phyloP scores from a whole-genome alignment of 2,329 filamentous ascomycete genomes.

The Apiospora saccharicola region DNA sequence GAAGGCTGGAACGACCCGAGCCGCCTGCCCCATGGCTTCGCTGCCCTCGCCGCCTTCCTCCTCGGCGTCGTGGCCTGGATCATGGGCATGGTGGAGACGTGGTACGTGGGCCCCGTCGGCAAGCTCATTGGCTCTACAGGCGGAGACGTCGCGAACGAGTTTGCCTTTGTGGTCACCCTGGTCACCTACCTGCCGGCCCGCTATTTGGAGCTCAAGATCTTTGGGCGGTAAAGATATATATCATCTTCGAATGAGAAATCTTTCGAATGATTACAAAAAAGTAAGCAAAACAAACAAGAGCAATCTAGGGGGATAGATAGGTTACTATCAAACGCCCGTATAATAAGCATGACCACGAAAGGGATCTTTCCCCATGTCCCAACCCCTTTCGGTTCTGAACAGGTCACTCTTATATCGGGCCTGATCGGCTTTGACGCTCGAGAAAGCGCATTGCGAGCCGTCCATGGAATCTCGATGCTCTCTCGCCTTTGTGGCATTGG shows the following conservation, averaged over 20 bases:
- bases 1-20: constrained; percentile 56
- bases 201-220: constrained; percentile 55
- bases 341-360: constrained; percentile 5
- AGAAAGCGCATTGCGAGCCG: background rate
- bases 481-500: background rate
- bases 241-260: background rate
- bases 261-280: background rate
- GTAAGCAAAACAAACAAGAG: constrained; percentile 8
- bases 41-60: constrained; percentile 51
- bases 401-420: background rate
- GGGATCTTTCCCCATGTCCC: constrained; percentile 4
- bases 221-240: constrained; percentile 45
- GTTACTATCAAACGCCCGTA: constrained; percentile 17
- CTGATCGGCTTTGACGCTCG: background rate
- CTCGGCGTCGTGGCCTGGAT: constrained; percentile 52
- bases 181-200: constrained; percentile 55
- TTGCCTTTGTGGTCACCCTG: constrained; percentile 58
- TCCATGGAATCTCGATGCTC: background rate
- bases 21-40: constrained; percentile 52
- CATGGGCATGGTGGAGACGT: constrained; percentile 66
- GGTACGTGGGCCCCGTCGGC: constrained; percentile 57
- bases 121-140: constrained; percentile 51
- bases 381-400: constrained; percentile 7
- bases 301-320: constrained; percentile 8
- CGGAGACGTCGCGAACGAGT: constrained; percentile 60